Percentiles rank a stretch among this genome's conserved stretches.
Conservation (phyloP, 129 eudicot species). For the Flaveria ramosissima region DNA sequence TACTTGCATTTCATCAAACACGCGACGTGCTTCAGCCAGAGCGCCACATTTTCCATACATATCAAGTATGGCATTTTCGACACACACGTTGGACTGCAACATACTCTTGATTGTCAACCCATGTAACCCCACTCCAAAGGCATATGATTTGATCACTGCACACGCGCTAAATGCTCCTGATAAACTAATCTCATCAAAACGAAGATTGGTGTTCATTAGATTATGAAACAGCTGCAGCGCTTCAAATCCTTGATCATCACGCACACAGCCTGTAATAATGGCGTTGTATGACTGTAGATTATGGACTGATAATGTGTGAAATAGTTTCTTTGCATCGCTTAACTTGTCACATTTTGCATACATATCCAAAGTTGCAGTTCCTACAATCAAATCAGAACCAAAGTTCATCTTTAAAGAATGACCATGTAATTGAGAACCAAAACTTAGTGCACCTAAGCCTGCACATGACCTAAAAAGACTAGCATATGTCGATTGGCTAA, state of each 20-base stretch:
- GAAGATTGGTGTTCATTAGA: slow-evolving; percentile 52
- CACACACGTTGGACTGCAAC: slow-evolving; percentile 56
- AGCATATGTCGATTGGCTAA: slow-evolving; percentile 76
- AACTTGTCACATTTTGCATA: slow-evolving; percentile 68
- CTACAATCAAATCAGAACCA: slow-evolving; percentile 64
- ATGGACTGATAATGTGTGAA: slow-evolving; percentile 48
- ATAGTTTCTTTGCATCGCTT: slow-evolving; percentile 54
- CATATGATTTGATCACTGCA: slow-evolving; percentile 54
- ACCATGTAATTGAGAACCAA: slow-evolving; percentile 76
- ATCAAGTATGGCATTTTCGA: slow-evolving; percentile 81
- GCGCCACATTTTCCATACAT: slow-evolving; percentile 97
- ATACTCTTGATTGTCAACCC: slow-evolving; percentile 60
- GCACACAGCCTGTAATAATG: slow-evolving; percentile 62
- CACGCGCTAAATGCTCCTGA: slow-evolving; percentile 86
- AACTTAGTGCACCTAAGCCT: slow-evolving; percentile 42
- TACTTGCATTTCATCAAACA: slow-evolving; percentile 69
- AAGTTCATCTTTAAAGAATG: slow-evolving; percentile 74
- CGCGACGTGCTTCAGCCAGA: slow-evolving; percentile 46
- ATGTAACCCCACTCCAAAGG: slow-evolving; percentile 63
- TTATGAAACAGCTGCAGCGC: slow-evolving; percentile 53
- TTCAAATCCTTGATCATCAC: slow-evolving; percentile 54
- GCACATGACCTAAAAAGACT: slow-evolving; percentile 76
- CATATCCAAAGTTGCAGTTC: slow-evolving; percentile 84
- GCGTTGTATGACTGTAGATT: slow-evolving; percentile 73
- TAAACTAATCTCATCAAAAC: slow-evolving; percentile 71